Conservation (phyloP, 1,284 basidiomycete genomes). For the Violaceomyces palustris region DNA sequence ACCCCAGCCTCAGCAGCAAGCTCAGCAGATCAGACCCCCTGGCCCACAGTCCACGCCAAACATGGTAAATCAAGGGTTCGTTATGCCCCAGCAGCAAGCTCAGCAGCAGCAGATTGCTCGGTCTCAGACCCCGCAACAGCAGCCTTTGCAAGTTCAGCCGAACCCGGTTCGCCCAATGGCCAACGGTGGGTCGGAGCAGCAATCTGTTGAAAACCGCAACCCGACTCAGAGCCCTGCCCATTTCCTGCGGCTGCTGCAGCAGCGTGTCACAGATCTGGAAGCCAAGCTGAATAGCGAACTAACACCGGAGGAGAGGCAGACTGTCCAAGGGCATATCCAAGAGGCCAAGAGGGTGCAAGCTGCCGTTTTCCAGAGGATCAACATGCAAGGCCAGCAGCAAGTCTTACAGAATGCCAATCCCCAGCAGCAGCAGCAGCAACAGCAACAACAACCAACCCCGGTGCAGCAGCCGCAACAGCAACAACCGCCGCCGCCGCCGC, state of each 20-base stretch:
- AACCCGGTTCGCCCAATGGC: constrained; percentile 11
- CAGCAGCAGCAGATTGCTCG: constrained; percentile 5
- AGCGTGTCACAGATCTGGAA: constrained; percentile 35
- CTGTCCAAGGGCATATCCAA: constrained; percentile 24
- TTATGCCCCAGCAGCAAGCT: constrained; percentile 10
- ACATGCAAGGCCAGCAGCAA: constrained; percentile 13
- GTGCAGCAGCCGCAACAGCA: constrained; percentile 9
- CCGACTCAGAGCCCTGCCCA: constrained; percentile 31
- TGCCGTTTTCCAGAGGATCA: constrained; percentile 27
- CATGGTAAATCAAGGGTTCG: constrained; percentile 13
- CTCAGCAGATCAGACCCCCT: constrained; percentile 18
- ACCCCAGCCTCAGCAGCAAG: constrained; percentile 4
- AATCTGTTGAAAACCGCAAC: constrained; percentile 5
- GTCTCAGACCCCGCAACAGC: neutral
- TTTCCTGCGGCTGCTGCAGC: constrained; percentile 35
- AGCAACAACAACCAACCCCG: constrained; percentile 5
- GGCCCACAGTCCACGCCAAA: constrained; percentile 16
- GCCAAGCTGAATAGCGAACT: constrained; percentile 30
- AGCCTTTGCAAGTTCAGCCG: constrained; percentile 11
- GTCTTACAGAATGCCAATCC: constrained; percentile 4
- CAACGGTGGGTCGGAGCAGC: constrained; percentile 6
- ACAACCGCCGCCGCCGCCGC: constrained; percentile 8
- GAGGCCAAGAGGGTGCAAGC: constrained; percentile 29
- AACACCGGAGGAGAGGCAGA: constrained; percentile 26
- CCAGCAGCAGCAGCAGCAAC: constrained; percentile 4